These are phyloP conservation scores for Xylaria sp. DNA, from an alignment of 495 filamentous ascomycete genomes.

Conservation along the genomic window DNA sequence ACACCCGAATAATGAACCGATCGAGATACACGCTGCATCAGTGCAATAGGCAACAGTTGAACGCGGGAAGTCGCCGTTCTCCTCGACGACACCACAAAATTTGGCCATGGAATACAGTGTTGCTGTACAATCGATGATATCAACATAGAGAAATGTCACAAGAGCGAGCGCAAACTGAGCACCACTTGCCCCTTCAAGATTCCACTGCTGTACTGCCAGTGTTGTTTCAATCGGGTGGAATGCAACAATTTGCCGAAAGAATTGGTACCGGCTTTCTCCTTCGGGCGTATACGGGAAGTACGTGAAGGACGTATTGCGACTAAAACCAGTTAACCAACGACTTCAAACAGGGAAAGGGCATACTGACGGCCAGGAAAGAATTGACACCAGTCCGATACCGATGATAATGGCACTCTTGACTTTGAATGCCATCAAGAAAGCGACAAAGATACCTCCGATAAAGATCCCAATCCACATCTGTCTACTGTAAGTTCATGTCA, in stretches of 20 bases:
- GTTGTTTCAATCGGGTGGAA: conserved; percentile 79
- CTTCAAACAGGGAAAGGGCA: conserved; percentile 1
- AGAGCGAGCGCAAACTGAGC: conserved; percentile 74
- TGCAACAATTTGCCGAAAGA: conserved; percentile 78
- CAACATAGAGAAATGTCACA: conserved; percentile 86
- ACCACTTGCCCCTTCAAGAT: conserved; percentile 57
- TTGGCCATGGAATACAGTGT: conserved; percentile 83
- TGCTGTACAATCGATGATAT: conserved; percentile 73
- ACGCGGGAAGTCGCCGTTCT: conserved; percentile 70
- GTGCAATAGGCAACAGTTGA: conserved; percentile 48
- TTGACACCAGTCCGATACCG: conserved; percentile 82
- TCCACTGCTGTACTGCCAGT: conserved; percentile 71
- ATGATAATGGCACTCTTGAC: conserved; percentile 81
- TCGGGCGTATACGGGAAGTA: conserved; percentile 75
- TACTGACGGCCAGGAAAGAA: conserved; percentile 77
- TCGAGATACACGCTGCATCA: conserved; percentile 78
- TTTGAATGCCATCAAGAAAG: conserved; percentile 79
- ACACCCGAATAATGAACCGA: conserved; percentile 75
- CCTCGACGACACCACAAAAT: conserved; percentile 64
- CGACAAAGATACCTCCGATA: conserved; percentile 76
- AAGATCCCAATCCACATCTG: conserved; percentile 81
- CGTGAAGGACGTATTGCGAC: conserved; percentile 72
- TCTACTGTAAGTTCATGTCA: conserved; percentile 30
- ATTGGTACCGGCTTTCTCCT: conserved; percentile 71
- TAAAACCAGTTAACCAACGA: conserved; percentile 35